Base-by-base conservation (phyloP, 768 basidiomycete genomes). In the Boletus tomentosulus region DNA sequence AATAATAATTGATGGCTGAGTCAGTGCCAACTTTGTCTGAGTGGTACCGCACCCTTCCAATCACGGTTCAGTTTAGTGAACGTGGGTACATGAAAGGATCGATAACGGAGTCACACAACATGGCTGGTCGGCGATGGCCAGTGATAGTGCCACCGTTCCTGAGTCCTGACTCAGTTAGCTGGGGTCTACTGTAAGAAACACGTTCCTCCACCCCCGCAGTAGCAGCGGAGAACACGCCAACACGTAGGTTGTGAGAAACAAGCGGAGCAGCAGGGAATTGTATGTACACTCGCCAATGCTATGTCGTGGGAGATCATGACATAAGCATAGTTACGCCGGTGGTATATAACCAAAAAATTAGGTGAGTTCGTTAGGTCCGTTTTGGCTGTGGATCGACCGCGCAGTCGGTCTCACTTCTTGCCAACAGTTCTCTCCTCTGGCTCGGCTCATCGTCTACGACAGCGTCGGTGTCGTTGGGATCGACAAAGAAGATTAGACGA, bases 351-450 rank as follows among this genome's bases (percentile, higher is more conserved):
- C 42, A 33, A 64, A 70, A 67, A 68, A 64, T 45, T 19, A 34
- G 51, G 22, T 31, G 31, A 38, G 42, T 61, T 60, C 19, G 42
- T 48, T 47, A 69, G 61, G 59, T 57, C 65, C 57, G 68, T 69
- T 64, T 66, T 64, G 69, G 69, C 70, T 71, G 68, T 71, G 76
- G 75, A 76, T 76, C 75, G 75, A 76, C 73, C 63, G 63, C 65
- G 64, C 69, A 72, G 75, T 75, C 74, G 75, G 73, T 76, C 73
- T 71, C 63, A 57, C 71, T 19, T 69, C 68, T 69, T 62, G 71
- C 66, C 67, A 68, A 43, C 58, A 60, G 58, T 62, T 63, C 60
- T 67, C 58, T 60, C 63, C 67, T 65, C 61, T 61, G 58, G 55
- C 48, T 61, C 64, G 58, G 51, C 66, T 65, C 66, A 59, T 68